phyloP scores from a whole-genome alignment of 257 asterid species.

The Solanum arcanum region DNA sequence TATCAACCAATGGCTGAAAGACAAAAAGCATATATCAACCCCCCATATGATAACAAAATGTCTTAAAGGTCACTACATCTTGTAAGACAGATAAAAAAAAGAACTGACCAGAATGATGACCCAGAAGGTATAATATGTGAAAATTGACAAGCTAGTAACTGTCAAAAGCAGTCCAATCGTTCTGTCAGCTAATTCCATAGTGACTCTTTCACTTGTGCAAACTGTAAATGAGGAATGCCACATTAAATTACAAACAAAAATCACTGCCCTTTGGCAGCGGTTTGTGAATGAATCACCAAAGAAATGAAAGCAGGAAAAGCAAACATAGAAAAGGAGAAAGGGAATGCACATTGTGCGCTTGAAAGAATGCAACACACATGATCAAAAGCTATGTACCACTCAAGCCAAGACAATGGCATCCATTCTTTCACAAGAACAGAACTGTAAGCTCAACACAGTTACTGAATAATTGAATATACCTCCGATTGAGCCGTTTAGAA shows the following conservation, averaged over 20 bases:
- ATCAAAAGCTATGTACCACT: background rate
- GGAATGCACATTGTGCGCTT: background rate
- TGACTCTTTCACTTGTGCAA: background rate
- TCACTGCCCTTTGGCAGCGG: background rate
- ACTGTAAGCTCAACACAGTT: background rate
- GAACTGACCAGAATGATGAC: constrained; percentile 74
- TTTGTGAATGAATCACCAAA: background rate
- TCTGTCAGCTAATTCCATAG: constrained; percentile 78
- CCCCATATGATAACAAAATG: background rate
- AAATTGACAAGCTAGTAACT: constrained; percentile 60
- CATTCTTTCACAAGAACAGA: background rate
- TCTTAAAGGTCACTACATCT: background rate
- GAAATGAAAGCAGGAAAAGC: background rate
- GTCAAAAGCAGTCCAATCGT: constrained; percentile 70
- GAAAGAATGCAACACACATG: background rate
- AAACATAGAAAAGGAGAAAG: background rate
- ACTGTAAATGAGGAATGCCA: background rate
- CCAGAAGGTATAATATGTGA: constrained; percentile 92
- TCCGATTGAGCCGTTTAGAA: background rate
- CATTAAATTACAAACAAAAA: background rate
- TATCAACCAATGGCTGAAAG: constrained; percentile 84
- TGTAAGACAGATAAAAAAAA: background rate
- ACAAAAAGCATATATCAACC: background rate
- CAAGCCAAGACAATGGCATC: background rate
- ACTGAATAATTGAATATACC: background rate